Evolutionary conservation across 2,329 filamentous ascomycete genomes (phyloP).

Genomic region (Tolypocladium ovalisporum): DNA sequence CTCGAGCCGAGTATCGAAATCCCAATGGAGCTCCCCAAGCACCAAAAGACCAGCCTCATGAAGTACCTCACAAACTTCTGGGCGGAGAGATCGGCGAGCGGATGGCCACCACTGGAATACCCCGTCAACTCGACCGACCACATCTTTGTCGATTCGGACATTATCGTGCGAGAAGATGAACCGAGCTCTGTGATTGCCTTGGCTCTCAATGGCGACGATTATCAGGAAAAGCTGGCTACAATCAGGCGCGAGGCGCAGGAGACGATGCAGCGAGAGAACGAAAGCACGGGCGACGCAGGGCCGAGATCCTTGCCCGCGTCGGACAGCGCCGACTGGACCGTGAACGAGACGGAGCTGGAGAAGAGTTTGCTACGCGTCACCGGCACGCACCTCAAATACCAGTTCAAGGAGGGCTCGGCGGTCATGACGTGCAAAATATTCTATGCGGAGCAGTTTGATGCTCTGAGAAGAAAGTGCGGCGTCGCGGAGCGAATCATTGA

Average conservation of each 20-base stretch:
- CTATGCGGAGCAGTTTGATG: slow-evolving; percentile 96
- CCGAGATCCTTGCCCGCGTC: slow-evolving; percentile 18
- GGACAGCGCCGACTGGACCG: slow-evolving; percentile 26
- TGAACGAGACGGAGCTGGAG: slow-evolving; percentile 66
- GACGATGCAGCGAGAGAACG: slow-evolving; percentile 25
- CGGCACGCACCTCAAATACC: slow-evolving; percentile 90
- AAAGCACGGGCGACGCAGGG: slow-evolving; percentile 16
- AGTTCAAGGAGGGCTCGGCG: slow-evolving; percentile 87
- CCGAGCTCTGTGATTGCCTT: slow-evolving; percentile 94
- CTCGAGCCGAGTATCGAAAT: slow-evolving; percentile 51
- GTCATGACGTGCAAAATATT: slow-evolving; percentile 98
- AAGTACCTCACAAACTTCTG: slow-evolving; percentile 96
- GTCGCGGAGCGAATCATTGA: slow-evolving; percentile 91
- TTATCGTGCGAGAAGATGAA: slow-evolving; percentile 95
- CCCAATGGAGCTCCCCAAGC: slow-evolving; percentile 70
- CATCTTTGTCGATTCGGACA: slow-evolving; percentile 92
- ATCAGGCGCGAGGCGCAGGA: slow-evolving; percentile 46
- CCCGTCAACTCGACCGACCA: slow-evolving; percentile 82
- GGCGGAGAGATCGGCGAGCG: slow-evolving; percentile 93
- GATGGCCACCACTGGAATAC: slow-evolving; percentile 87
- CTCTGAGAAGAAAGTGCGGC: slow-evolving; percentile 82
- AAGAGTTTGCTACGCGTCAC: slow-evolving; percentile 73
- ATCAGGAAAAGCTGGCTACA: slow-evolving; percentile 64
- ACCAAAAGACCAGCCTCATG: slow-evolving; percentile 87
- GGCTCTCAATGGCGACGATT: slow-evolving; percentile 79